Percentiles rank a stretch among this genome's conserved stretches.
These are phyloP conservation scores for Venturia nashicola DNA, from an alignment of 2,329 filamentous ascomycete genomes.

Conservation along the genomic window DNA sequence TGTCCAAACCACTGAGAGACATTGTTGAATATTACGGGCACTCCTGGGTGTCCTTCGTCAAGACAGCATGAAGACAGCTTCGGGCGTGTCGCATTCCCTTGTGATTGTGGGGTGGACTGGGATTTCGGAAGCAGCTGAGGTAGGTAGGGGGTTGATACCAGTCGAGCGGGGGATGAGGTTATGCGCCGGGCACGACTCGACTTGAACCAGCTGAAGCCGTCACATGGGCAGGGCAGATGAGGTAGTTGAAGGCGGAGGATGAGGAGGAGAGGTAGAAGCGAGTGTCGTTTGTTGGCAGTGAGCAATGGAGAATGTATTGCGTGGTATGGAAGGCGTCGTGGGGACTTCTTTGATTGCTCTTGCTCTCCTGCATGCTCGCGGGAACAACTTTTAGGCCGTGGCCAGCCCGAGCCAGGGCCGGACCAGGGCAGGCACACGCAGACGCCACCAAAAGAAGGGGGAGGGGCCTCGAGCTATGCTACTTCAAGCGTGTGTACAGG, in stretches of 20 bases:
- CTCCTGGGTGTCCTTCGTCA: not conserved
- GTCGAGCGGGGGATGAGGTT: not conserved
- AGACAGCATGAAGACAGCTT: not conserved
- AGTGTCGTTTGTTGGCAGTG: not conserved
- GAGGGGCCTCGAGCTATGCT: not conserved
- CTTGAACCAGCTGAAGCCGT: not conserved
- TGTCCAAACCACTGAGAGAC: conserved; percentile 94
- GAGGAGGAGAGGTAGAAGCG: not conserved
- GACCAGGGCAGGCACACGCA: too few species aligned
- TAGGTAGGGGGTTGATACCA: not conserved
- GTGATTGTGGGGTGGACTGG: not conserved
- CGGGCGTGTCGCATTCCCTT: not conserved
- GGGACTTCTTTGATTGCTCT: not conserved
- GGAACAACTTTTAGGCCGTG: too few species aligned
- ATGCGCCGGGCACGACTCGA: not conserved
- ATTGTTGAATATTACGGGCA: conserved; percentile 38
- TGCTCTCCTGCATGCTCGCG: not conserved
- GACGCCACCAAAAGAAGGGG: not conserved
- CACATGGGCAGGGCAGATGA: not conserved
- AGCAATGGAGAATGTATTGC: not conserved
- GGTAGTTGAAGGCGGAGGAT: not conserved
- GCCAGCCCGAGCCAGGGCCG: too few species aligned
- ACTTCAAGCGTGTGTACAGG: not conserved
- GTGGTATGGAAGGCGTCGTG: not conserved
- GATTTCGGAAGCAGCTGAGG: not conserved